A percentile compares a stretch with the other conserved stretches of the same genome.
Evolutionary conservation across 2,329 filamentous ascomycete species (phyloP).

Genomic region (Neofusicoccum sp.): DNA sequence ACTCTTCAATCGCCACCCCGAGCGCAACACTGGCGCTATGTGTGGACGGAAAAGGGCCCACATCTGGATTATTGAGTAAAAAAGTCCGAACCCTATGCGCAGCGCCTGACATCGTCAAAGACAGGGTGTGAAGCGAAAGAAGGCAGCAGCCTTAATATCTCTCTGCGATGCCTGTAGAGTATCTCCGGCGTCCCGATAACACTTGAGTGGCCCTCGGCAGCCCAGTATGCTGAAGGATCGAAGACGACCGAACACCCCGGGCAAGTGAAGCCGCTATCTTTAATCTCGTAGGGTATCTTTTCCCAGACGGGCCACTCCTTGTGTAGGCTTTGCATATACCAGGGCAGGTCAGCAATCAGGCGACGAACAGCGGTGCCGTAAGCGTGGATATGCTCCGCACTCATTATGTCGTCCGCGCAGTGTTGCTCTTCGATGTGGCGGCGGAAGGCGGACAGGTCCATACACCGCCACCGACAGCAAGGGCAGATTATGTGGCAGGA

Average conservation of each 20-base stretch:
- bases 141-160: not conserved
- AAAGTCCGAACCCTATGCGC: no score
- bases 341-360: not conserved
- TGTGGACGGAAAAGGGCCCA: no score
- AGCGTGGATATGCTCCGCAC: not conserved
- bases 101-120: not conserved
- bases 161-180: not conserved
- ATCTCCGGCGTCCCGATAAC: not conserved
- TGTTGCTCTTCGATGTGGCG: not conserved
- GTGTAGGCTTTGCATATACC: not conserved
- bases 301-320: not conserved
- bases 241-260: not conserved
- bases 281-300: not conserved
- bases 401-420: not conserved
- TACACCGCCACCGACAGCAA: not conserved
- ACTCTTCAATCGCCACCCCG: no score
- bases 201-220: not conserved
- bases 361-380: not conserved
- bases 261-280: not conserved
- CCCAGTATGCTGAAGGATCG: not conserved
- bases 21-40: no score
- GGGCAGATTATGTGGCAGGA: not conserved
- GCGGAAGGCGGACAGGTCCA: not conserved
- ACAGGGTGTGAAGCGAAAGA: not conserved
- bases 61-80: no score